phyloP scores from a whole-genome alignment of 176 grass and related monocot genomes.

The Bromus sterilis region DNA sequence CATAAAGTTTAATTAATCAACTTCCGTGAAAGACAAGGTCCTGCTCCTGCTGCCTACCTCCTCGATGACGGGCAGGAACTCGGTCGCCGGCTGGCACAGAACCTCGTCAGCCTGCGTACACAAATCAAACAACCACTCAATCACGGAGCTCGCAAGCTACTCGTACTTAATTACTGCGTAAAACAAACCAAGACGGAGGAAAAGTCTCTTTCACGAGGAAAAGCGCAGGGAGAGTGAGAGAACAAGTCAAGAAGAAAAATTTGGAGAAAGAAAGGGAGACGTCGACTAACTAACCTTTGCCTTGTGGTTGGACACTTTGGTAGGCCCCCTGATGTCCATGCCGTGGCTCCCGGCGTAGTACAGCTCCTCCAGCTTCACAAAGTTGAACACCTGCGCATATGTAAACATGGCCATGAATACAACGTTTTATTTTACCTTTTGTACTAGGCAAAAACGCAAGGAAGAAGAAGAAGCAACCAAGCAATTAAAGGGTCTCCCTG shows the following conservation, averaged over 20 bases:
- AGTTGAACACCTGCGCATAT: constrained; percentile 36
- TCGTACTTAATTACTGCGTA: background rate
- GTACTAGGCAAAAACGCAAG: background rate
- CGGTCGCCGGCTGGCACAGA: constrained; percentile 63
- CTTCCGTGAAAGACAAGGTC: background rate
- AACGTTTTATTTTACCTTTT: background rate
- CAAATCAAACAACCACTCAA: background rate
- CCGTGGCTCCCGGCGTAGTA: constrained; percentile 88
- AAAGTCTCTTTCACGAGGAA: background rate
- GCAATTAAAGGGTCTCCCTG: background rate
- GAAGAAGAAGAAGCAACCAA: background rate
- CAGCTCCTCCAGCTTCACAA: constrained; percentile 50
- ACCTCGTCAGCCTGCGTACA: constrained; percentile 47
- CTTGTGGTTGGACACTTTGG: constrained; percentile 24
- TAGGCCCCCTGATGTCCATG: constrained; percentile 69
- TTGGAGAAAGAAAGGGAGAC: background rate
- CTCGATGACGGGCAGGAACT: constrained; percentile 72
- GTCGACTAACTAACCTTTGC: constrained; percentile 15
- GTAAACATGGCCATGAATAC: background rate
- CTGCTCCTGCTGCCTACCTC: constrained; percentile 35
- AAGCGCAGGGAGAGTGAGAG: background rate
- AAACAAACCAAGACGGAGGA: background rate
- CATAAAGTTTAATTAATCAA: background rate
- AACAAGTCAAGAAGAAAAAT: background rate
- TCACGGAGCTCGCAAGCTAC: background rate